These are phyloP conservation scores for Colletotrichum sp. DNA, from an alignment of 2,329 filamentous ascomycete species.

Conservation along the genomic window DNA sequence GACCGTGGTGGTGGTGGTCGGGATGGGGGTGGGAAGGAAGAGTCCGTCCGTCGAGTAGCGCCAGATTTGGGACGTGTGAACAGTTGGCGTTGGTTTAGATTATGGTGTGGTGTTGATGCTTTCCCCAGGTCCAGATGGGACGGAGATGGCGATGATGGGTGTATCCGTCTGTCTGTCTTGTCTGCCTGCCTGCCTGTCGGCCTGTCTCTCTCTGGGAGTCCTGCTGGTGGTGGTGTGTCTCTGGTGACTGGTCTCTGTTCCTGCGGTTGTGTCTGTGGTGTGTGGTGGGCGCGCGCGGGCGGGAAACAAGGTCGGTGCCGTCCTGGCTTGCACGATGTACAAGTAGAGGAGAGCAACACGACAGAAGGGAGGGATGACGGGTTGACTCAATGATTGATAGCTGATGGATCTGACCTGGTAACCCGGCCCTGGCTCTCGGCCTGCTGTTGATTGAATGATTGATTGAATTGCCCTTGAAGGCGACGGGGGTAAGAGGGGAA, in stretches of 20 bases:
- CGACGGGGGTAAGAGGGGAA: neutral
- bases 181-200: neutral
- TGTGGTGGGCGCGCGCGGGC: neutral
- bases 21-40: neutral
- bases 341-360: neutral
- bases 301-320: conserved; percentile 2
- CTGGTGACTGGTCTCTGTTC: neutral
- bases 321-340: neutral
- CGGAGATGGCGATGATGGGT: neutral
- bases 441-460: neutral
- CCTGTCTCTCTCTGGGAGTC: neutral
- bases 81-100: neutral
- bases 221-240: neutral
- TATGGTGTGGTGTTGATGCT: neutral
- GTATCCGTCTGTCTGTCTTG: neutral
- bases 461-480: neutral
- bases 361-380: neutral
- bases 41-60: neutral
- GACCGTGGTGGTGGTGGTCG: neutral
- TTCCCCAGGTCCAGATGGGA: neutral
- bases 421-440: neutral
- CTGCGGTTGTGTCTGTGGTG: neutral
- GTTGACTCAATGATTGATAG: neutral
- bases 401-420: neutral
- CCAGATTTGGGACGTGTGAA: neutral